Conservation (phyloP, 805 yeast species). For the Starmerella stigmatis region DNA sequence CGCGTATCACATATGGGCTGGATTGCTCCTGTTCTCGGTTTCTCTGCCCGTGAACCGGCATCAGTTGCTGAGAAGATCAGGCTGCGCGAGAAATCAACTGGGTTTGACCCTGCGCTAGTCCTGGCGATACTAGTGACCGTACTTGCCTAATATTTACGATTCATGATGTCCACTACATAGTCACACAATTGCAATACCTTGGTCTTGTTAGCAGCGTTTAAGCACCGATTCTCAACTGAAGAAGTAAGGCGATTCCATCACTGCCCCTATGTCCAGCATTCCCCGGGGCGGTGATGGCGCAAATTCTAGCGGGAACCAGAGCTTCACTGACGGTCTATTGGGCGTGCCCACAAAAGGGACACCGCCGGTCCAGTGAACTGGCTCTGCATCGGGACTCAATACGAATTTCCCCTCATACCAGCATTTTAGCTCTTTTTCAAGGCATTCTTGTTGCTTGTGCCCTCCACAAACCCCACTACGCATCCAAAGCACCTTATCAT, state of each 20-base stretch:
- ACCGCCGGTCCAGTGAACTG: conserved; percentile 46
- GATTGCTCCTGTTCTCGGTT: conserved; percentile 3
- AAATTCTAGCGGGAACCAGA: conserved; percentile 52
- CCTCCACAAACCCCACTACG: conserved; percentile 10
- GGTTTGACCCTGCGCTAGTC: conserved; percentile 16
- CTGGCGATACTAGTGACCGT: conserved; percentile 12
- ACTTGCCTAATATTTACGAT: not conserved
- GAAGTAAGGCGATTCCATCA: conserved; percentile 62
- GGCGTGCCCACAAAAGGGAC: conserved; percentile 37
- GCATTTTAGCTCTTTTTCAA: conserved; percentile 73
- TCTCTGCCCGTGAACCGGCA: conserved; percentile 5
- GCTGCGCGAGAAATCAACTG: conserved; percentile 8
- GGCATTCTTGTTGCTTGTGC: conserved; percentile 38
- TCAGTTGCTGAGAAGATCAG: conserved; percentile 8
- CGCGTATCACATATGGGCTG: not conserved
- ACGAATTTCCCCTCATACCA: conserved; percentile 78
- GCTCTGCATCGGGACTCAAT: conserved; percentile 46
- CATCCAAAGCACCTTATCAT: conserved; percentile 39
- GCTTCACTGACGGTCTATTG: conserved; percentile 16
- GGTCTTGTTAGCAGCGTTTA: too few relatives aligned
- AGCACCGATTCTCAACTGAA: conserved; percentile 32
- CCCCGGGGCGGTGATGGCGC: conserved; percentile 67
- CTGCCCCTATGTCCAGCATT: conserved; percentile 57
- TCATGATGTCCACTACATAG: not conserved
- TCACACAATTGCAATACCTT: not conserved